phyloP scores from a whole-genome alignment of 306 rosid species.

The Lablab purpureus region DNA sequence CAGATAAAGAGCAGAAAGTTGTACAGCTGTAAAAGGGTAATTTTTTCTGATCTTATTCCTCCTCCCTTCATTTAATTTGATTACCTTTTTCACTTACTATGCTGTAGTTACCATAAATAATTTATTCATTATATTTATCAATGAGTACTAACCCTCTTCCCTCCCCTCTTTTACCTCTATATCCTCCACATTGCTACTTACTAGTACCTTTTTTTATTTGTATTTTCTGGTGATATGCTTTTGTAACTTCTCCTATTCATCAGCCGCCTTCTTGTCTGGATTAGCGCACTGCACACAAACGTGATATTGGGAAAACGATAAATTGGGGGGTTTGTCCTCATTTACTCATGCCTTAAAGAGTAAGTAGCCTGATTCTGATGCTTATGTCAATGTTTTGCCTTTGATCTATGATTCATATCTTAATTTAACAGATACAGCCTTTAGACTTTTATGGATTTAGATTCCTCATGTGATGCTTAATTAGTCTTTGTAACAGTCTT shows the following conservation, averaged over 20 bases:
- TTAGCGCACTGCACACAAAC: constrained; percentile 48
- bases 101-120: constrained; percentile 29
- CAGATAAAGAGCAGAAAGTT: constrained; percentile 68
- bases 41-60: constrained; percentile 37
- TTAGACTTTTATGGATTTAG: constrained; percentile 37
- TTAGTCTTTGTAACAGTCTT: constrained; percentile 42
- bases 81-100: constrained; percentile 15
- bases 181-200: neutral
- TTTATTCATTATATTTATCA: constrained; percentile 31
- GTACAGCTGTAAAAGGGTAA: constrained; percentile 62
- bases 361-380: constrained; percentile 15
- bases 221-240: constrained; percentile 20
- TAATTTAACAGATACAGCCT: neutral
- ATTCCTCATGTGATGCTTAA: constrained; percentile 46
- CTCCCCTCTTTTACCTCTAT: neutral
- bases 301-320: constrained; percentile 43
- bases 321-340: neutral
- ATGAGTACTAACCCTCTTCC: constrained; percentile 22
- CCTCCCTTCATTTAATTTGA: constrained; percentile 7
- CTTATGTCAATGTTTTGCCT: neutral
- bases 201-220: neutral
- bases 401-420: neutral
- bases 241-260: constrained; percentile 39
- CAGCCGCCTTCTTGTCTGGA: constrained; percentile 63
- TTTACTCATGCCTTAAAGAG: constrained; percentile 13